A percentile compares a stretch with the other conserved stretches of the same genome.
phyloP scores from a whole-genome alignment of 192 early-diverging fungal genomes.

The Coemansia sp. region DNA sequence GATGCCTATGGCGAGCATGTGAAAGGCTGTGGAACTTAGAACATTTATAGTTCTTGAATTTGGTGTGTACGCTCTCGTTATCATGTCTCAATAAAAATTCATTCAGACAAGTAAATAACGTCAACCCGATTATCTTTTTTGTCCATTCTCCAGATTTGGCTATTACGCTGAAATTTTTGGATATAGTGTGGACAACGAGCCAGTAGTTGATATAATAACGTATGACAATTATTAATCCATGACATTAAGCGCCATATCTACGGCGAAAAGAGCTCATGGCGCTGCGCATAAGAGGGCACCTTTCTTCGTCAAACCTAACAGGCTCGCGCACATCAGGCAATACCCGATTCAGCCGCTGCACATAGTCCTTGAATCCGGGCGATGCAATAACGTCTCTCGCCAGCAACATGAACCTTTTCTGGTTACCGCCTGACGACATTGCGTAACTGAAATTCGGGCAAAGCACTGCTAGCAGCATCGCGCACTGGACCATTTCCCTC shows the following conservation, averaged over 20 bases:
- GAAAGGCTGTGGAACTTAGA: too few relatives aligned
- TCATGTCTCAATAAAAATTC: too few relatives aligned
- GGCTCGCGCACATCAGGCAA: background rate
- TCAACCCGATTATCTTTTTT: too few relatives aligned
- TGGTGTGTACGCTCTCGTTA: too few relatives aligned
- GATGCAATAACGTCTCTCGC: background rate
- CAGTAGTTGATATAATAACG: too few relatives aligned
- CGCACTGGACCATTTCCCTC: background rate
- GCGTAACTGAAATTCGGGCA: background rate
- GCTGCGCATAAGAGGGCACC: background rate
- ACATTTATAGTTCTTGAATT: too few relatives aligned
- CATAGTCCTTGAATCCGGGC: background rate
- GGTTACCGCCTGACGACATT: background rate
- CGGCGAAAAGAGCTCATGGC: background rate
- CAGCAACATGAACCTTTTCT: background rate
- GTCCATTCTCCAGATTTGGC: too few relatives aligned
- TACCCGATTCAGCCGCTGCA: background rate
- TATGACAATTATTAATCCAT: too few relatives aligned
- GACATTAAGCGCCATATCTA: background rate
- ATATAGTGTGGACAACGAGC: too few relatives aligned
- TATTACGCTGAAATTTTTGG: too few relatives aligned
- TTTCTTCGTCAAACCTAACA: background rate
- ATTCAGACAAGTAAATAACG: too few relatives aligned
- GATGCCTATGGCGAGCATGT: too few relatives aligned
- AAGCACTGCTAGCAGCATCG: background rate